These are phyloP conservation scores for Talaromyces thailandensis DNA, from an alignment of 495 filamentous ascomycete genomes.

Conservation along the genomic window DNA sequence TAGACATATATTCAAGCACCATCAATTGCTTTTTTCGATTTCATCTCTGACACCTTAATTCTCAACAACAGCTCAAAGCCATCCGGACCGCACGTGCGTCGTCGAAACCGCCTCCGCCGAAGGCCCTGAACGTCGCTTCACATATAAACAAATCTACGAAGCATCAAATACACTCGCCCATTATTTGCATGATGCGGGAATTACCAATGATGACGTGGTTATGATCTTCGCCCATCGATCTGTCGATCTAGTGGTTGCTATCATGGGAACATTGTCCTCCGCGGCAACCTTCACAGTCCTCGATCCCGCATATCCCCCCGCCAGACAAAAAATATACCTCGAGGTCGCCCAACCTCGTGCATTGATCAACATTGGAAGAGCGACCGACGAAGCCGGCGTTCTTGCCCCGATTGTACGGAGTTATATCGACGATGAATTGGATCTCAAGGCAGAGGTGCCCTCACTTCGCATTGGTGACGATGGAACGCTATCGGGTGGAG, in stretches of 20 bases:
- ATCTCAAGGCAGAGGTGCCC: conserved; percentile 69
- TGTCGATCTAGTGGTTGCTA: conserved; percentile 39
- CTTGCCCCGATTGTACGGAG: conserved; percentile 59
- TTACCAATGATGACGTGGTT: conserved; percentile 76
- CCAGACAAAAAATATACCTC: conserved; percentile 81
- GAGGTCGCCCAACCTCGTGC: conserved; percentile 79
- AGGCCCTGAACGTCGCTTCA: conserved; percentile 59
- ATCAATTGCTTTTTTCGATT: neutral
- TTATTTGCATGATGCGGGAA: conserved; percentile 62
- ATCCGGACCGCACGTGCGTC: conserved; percentile 75
- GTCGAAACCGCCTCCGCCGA: conserved; percentile 65
- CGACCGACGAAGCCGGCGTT: conserved; percentile 64
- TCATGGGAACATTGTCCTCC: conserved; percentile 49
- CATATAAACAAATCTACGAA: conserved; percentile 82
- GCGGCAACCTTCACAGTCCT: conserved; percentile 53
- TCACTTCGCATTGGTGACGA: conserved; percentile 64
- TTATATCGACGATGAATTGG: conserved; percentile 66
- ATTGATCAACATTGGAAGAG: conserved; percentile 72
- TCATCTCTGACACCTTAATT: conserved; percentile 43
- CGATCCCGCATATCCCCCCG: conserved; percentile 82
- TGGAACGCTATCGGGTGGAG: conserved; percentile 65
- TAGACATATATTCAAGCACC: neutral
- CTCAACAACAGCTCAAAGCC: conserved; percentile 26
- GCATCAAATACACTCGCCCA: conserved; percentile 74
- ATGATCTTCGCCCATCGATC: conserved; percentile 85